Base-by-base conservation (phyloP, 2,329 filamentous ascomycete genomes). In the Cercospora sojina region DNA sequence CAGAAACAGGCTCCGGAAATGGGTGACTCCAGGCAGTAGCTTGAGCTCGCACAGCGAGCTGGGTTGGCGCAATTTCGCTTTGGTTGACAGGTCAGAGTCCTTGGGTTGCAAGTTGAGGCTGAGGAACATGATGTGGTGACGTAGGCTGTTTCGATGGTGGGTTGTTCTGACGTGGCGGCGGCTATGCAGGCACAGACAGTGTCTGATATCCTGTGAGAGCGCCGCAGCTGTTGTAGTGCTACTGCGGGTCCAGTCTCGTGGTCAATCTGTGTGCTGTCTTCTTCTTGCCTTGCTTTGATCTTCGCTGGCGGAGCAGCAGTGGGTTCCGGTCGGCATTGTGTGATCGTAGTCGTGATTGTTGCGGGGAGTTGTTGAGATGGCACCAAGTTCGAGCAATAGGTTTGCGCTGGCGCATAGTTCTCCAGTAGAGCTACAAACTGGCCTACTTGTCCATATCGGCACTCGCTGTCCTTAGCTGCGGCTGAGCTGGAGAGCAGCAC, bases 11-110 rank as follows among this genome's bases (percentile, higher is more conserved):
- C 64, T 25, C 60, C 61, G 8, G 62, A 59, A n/a, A 60, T 56
- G n/a, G 67, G 43, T 2, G 62, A 59, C 35, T 66, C 65, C 38
- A 67, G 60, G 41, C 68, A 70, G 41, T 67, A 68, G 59, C 61
- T 65, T 32, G 59, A 43, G 1, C 62, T 62, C 5, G 64, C 64
- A 53, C 69, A 70, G 47, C 58, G 51, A 6, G 68, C 61, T 20
- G 68, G 68, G 23, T 70, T 70, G 5, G 53, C 43, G 59, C 68
- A 70, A 56, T 68, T 62, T 3, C 69, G 62, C 6, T 32, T 56
- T 7, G 62, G 29, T 62, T 66, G 35, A 20, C 31, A 18, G 29
- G 18, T 18, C 61, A 57, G 62, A 67, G 68, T 59, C 38, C 43
- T 29, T 64, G 38, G 8, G 53, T 43, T 9, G 55, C 68, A 70